Base-by-base conservation (phyloP, 768 basidiomycete genomes). In the Chiua virens region DNA sequence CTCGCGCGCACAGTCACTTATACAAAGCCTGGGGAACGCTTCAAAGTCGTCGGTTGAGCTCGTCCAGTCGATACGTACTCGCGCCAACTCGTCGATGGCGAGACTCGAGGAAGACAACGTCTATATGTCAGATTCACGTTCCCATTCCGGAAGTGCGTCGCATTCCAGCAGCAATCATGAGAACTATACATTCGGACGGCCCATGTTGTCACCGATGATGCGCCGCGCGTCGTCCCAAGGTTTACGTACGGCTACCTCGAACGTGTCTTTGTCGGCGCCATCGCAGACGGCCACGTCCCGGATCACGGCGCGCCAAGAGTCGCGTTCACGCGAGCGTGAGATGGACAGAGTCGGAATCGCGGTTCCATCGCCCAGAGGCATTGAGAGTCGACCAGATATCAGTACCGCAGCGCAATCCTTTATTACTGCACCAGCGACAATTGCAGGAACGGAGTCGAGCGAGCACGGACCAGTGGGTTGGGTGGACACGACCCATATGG, bases 141-240 rank as follows among this genome's bases (percentile, higher is more conserved):
- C 71, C 13, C 61, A 55, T 45, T 71, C 75, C 27, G 81, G 80
- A 22, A 82, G 80, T 53, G 77, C 72, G 40, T 76, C 74, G 18
- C 67, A 70, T 46, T 52, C 49, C 5, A 23, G 60, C 10, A 78
- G 76, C 57, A 80, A 77, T 42, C 74, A 76, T 0, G 86, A 88
- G 61, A 87, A 87, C 63, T 77, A 88, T 64, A 90, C 88, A 9
- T 91, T 90, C 68, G 89, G 89, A 13, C 77, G 82, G 36, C 76
- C 76, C 0, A 69, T 83, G 65, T 63, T 76, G 48, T 64, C 42
- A 8, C 65, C 65, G 10, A 64, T 65, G 25, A 8, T 27, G 65
- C 52, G 21, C 22, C 53, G 46, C 14, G 20, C 36, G 28, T 58
- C 66, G 5, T 50, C 61, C 0, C 62, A 50, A 14, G 60, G 61